A percentile compares a stretch with the other conserved stretches of the same genome.
These are phyloP conservation scores for Leptomonas pyrrhocoris DNA, from an alignment of 208 protist species.

Conservation along the genomic window DNA sequence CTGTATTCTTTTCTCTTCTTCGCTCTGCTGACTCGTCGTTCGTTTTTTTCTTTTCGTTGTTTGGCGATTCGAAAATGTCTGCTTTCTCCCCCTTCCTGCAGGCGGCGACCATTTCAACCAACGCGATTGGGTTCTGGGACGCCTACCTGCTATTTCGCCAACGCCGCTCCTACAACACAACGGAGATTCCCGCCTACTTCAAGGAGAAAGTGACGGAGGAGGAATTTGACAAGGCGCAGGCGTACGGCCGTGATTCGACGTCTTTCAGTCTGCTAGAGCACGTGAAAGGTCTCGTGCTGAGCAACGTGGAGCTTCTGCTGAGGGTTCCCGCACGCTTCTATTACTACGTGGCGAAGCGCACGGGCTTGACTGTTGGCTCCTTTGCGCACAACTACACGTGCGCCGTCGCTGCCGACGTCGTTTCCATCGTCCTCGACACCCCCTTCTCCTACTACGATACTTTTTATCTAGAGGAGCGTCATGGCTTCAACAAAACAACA, in stretches of 20 bases:
- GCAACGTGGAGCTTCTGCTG: conserved; percentile 40
- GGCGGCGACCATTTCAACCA: conserved; percentile 46
- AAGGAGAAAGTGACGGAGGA: conserved; percentile 36
- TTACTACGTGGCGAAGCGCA: conserved; percentile 21
- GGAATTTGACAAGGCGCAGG: conserved; percentile 50
- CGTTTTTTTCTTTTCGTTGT: neutral
- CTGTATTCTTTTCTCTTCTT: neutral
- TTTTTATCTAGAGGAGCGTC: conserved; percentile 85
- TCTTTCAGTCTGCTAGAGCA: conserved; percentile 38
- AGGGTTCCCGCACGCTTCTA: conserved; percentile 51
- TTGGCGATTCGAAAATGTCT: conserved; percentile 9
- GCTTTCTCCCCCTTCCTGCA: conserved; percentile 32
- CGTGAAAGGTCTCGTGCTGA: conserved; percentile 39
- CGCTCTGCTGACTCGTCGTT: neutral
- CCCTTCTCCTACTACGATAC: conserved; percentile 77
- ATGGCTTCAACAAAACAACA: conserved; percentile 90
- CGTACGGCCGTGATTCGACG: conserved; percentile 44
- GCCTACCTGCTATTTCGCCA: conserved; percentile 60
- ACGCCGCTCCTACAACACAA: conserved; percentile 28
- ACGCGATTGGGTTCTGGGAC: conserved; percentile 56
- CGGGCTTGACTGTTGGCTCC: conserved; percentile 36
- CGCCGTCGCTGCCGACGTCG: conserved; percentile 35
- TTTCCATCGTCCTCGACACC: conserved; percentile 50
- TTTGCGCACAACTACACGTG: conserved; percentile 68
- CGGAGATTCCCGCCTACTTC: conserved; percentile 29